These are phyloP conservation scores for Chlorella sp. DNA, from an alignment of 139 green algal species.

Conservation along the genomic window DNA sequence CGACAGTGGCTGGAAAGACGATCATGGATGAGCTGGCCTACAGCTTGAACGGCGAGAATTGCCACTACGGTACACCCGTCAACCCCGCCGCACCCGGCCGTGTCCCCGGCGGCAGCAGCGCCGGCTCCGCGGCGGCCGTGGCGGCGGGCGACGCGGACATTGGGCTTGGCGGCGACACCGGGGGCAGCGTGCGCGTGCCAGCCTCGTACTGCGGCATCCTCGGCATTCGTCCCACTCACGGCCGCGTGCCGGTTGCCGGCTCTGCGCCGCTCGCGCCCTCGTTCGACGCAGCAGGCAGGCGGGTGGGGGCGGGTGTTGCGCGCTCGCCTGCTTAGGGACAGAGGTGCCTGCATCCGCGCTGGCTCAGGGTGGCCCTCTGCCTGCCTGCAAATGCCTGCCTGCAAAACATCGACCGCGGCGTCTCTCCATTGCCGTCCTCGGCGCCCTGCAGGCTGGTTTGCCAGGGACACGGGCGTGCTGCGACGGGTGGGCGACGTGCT, in stretches of 20 bases:
- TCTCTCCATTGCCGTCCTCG: conserved; percentile 34
- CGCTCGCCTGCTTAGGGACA: neutral
- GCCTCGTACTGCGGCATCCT: conserved; percentile 87
- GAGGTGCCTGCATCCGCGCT: no score
- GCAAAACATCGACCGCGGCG: no score
- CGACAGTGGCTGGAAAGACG: conserved; percentile 72
- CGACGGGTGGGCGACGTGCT: conserved; percentile 53
- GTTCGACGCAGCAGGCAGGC: conserved; percentile 73
- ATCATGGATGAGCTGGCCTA: conserved; percentile 94
- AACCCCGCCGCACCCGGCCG: conserved; percentile 83
- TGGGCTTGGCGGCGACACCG: conserved; percentile 89
- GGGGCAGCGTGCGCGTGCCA: conserved; percentile 84
- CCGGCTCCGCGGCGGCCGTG: conserved; percentile 84
- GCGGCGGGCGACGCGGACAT: conserved; percentile 74
- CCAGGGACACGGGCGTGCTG: conserved; percentile 56
- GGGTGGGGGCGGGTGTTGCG: neutral
- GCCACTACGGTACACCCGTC: conserved; percentile 86
- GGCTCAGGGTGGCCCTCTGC: no score
- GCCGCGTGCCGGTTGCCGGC: conserved; percentile 59
- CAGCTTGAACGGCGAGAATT: conserved; percentile 77
- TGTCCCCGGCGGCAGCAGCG: conserved; percentile 90
- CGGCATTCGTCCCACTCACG: conserved; percentile 86
- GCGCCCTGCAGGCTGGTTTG: conserved; percentile 58
- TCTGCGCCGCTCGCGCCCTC: conserved; percentile 75
- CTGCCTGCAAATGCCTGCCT: no score